Percentiles rank a stretch among this genome's conserved stretches.
Conservation (phyloP, 83 land plant genomes). For the Isoetes engelmannii region DNA sequence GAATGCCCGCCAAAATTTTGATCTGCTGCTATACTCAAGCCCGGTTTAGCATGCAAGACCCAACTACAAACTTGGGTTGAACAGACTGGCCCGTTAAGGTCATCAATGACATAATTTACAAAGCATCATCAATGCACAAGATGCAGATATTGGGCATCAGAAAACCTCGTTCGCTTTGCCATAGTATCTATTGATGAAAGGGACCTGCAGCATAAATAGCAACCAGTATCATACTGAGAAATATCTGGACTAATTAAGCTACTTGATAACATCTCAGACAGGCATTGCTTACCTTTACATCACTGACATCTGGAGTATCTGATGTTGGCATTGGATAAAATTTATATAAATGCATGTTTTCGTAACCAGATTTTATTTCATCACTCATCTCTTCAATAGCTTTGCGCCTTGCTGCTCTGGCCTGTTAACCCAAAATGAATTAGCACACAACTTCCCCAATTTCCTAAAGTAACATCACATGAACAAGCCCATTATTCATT, state of each 20-base stretch:
- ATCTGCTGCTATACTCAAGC: no score
- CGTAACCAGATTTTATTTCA: slow-evolving; percentile 19
- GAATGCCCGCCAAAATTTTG: no score
- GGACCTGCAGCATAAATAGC: slow-evolving; percentile 14
- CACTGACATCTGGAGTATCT: slow-evolving; percentile 28
- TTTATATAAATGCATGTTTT: slow-evolving; percentile 33
- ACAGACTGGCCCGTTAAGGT: no score
- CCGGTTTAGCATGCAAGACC: no score
- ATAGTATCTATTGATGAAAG: slow-evolving; percentile 40
- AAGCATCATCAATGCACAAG: no score
- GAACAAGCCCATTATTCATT: not conserved
- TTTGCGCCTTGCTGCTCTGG: slow-evolving; percentile 26
- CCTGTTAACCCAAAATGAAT: slow-evolving; percentile 11
- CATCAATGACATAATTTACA: no score
- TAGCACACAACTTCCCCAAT: not conserved
- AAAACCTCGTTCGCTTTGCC: slow-evolving; percentile 36
- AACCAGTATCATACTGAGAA: not conserved
- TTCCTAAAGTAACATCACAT: not conserved
- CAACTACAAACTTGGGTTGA: no score
- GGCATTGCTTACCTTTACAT: slow-evolving; percentile 18
- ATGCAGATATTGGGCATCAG: not conserved
- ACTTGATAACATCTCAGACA: slow-evolving; percentile 1
- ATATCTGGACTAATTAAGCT: not conserved
- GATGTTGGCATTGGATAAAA: slow-evolving; percentile 28
- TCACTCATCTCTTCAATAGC: slow-evolving; percentile 36